Conservation (phyloP, 305 asterid species). For the Nicotiana rustica region DNA sequence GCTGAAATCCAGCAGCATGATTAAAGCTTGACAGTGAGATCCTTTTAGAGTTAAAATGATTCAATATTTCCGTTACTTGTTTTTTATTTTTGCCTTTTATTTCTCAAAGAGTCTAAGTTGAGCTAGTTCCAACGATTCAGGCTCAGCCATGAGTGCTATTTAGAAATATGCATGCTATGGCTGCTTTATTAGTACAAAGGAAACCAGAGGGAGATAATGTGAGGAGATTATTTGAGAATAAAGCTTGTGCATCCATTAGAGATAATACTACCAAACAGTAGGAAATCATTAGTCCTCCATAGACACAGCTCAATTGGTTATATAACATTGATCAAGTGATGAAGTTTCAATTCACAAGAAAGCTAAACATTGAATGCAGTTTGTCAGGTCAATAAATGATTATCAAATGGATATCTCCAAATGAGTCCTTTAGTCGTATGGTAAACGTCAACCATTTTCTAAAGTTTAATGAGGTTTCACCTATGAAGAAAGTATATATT, state of each 20-base stretch:
- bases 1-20: not conserved
- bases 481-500: not conserved
- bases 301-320: not conserved
- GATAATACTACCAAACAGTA: too few species aligned
- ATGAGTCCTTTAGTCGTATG: not conserved
- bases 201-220: too few species aligned
- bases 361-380: not conserved
- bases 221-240: too few species aligned
- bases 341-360: not conserved
- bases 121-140: not conserved
- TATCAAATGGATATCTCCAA: constrained; percentile 1
- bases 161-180: too few species aligned
- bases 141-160: not conserved
- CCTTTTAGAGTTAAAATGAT: not conserved
- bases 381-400: not conserved
- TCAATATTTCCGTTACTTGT: too few species aligned
- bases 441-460: not conserved
- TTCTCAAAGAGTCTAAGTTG: not conserved
- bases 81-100: not conserved
- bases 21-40: not conserved
- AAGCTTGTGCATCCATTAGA: too few species aligned
- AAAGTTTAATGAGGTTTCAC: not conserved
- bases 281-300: not conserved
- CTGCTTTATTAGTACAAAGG: too few species aligned
- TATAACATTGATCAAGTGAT: not conserved